Conservation (phyloP, 2,329 filamentous ascomycete genomes). For the Fusarium sp. region DNA sequence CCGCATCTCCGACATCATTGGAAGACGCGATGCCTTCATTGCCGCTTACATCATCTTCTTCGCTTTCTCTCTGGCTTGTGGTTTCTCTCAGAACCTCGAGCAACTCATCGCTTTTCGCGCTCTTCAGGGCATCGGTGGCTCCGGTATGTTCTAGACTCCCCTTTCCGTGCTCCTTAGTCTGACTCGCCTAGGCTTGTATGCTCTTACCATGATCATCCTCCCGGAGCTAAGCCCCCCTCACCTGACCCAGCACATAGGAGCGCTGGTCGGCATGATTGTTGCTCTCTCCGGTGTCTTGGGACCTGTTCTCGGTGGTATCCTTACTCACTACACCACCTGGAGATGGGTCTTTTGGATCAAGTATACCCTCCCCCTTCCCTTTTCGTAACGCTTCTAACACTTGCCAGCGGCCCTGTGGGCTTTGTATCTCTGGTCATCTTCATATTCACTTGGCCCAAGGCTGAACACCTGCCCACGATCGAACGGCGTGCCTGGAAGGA, state of each 20-base stretch:
- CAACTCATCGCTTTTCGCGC: constrained; percentile 64
- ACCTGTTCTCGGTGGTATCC: constrained; percentile 62
- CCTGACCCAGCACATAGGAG: constrained; percentile 57
- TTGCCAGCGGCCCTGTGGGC: constrained; percentile 62
- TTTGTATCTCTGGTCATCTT: constrained; percentile 60
- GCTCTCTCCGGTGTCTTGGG: constrained; percentile 63
- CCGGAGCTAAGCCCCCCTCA: constrained; percentile 60
- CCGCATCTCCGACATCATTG: constrained; percentile 66
- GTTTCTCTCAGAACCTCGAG: constrained; percentile 45
- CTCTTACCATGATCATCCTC: constrained; percentile 67
- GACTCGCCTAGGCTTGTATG: constrained; percentile 59
- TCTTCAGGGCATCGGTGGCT: constrained; percentile 64
- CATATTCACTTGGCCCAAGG: constrained; percentile 62
- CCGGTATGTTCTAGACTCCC: constrained; percentile 48
- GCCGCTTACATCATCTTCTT: constrained; percentile 66
- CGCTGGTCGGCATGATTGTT: constrained; percentile 62
- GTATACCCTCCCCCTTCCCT: constrained; percentile 44
- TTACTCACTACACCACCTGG: constrained; percentile 64
- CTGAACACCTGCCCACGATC: constrained; percentile 52
- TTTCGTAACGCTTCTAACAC: constrained; percentile 3
- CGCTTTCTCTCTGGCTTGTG: constrained; percentile 67
- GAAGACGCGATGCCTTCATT: constrained; percentile 64
- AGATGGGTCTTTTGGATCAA: constrained; percentile 72
- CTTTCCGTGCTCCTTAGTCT: neutral
- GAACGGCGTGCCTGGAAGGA: constrained; percentile 59